Base-by-base conservation (phyloP, 148 eudicot species). In the Persicaria maculosa region DNA sequence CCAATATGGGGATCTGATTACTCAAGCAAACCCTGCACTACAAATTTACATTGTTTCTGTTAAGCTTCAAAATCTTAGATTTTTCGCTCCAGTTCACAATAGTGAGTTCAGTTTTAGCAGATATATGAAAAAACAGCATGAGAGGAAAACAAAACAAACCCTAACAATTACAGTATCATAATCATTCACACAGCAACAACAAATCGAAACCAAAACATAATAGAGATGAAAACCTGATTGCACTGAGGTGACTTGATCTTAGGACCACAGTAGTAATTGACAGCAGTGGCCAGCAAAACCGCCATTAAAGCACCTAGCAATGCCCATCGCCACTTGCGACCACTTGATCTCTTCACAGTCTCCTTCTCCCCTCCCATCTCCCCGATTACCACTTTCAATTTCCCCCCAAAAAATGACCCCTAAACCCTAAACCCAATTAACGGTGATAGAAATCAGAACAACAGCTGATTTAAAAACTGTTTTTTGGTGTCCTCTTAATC, bases 241-340 rank as follows among this genome's bases (percentile, higher is more conserved):
- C 47, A 68, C 47, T n/a, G 72, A 68, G 72, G 20, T 68, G 11
- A 45, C 46, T 68, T 68, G 72, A 40, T 68, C 48, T 68, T 68
- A 43, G 47, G 48, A 68, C 8, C 72, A 20, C 72, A 44, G 0
- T 15, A 19, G 72, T 44, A 69, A 47, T 44, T 44, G 50, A 69
- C 31, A 69, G 72, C 4, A 69, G 31, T 44, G 72, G 72, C 72
- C 72, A 69, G 15, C 12, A 69, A n/a, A 45, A 69, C 72, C 72
- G 72, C 72, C 52, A 69, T 69, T 44, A 47, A 44, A 69, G 52
- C 72, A 16, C 50, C 72, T 69, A 69, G 72, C 31, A 69, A 2
- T 44, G 72, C 52, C 72, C 50, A 69, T 69, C 72, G 44, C 72
- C 72, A 69, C 12, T 47, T 45, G 25, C 45, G 50, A 69, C 22